Evolutionary conservation across 2,329 filamentous ascomycete genomes (phyloP).

Genomic region (Calonectria leucothoes): DNA sequence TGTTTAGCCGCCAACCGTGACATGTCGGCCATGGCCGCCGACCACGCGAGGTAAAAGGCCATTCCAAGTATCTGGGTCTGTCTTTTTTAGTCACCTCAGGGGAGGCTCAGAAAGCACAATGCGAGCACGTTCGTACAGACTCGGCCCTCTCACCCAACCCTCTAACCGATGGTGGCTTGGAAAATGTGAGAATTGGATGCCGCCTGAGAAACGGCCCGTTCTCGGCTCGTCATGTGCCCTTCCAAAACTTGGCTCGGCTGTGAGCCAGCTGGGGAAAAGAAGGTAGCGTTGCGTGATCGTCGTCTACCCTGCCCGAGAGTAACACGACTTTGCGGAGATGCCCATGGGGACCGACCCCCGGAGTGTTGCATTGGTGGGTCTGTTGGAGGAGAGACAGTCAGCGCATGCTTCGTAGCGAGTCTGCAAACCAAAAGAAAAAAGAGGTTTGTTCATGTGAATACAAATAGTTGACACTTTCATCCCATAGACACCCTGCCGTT

Average conservation of each 20-base stretch:
- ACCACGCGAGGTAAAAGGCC: not conserved
- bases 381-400: conserved; percentile 1
- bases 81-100: not conserved
- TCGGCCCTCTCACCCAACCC: not conserved
- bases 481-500: not conserved
- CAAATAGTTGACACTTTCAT: conserved; percentile 27
- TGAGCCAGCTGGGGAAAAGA: not conserved
- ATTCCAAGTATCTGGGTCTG: not conserved
- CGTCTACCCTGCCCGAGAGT: conserved; percentile 7
- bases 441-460: conserved; percentile 20
- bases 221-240: conserved; percentile 16
- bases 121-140: not conserved
- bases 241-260: not conserved
- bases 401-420: not conserved
- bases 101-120: not conserved
- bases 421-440: conserved; percentile 14
- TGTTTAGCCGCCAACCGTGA: not conserved
- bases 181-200: not conserved
- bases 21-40: not conserved
- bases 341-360: conserved; percentile 23
- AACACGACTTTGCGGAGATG: conserved; percentile 31
- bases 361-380: conserved; percentile 25
- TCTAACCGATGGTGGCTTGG: not conserved
- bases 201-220: conserved; percentile 19
- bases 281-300: conserved; percentile 27